phyloP scores from a whole-genome alignment of 2,329 filamentous ascomycete species.

The Colletotrichum siamense region DNA sequence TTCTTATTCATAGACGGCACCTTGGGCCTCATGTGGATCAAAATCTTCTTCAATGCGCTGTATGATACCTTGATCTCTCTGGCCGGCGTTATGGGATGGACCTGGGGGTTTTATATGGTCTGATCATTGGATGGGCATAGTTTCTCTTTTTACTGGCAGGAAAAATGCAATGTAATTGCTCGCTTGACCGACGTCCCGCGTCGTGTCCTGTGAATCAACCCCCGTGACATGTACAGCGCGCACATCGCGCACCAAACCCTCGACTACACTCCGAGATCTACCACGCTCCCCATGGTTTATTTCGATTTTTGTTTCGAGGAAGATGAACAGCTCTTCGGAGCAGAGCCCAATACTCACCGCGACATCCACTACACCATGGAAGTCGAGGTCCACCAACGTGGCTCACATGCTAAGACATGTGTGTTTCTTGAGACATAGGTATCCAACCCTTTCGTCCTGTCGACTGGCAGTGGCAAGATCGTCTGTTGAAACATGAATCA shows the following conservation, averaged over 20 bases:
- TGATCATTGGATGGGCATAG: constrained; percentile 24
- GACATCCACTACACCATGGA: background rate
- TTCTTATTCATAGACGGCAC: constrained; percentile 22
- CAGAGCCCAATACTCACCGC: constrained; percentile 15
- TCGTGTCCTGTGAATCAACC: background rate
- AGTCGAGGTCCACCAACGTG: constrained; percentile 1
- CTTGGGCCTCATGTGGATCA: constrained; percentile 24
- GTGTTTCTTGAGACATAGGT: background rate
- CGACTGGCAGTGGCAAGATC: background rate
- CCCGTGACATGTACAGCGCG: background rate
- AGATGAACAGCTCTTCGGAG: background rate
- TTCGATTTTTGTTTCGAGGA: constrained; percentile 13
- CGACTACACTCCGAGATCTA: constrained; percentile 10
- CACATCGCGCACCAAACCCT: background rate
- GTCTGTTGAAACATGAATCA: background rate
- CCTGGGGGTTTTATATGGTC: constrained; percentile 21
- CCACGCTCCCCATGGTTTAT: constrained; percentile 3
- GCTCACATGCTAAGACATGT: background rate
- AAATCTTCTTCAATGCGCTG: constrained; percentile 24
- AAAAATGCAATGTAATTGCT: constrained; percentile 23
- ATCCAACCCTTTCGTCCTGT: background rate
- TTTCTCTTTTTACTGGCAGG: constrained; percentile 23
- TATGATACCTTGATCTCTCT: constrained; percentile 27
- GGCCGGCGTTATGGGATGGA: constrained; percentile 23
- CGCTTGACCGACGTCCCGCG: background rate